phyloP scores from a whole-genome alignment of 2,329 filamentous ascomycete genomes.

The Furcasterigmium sp. region DNA sequence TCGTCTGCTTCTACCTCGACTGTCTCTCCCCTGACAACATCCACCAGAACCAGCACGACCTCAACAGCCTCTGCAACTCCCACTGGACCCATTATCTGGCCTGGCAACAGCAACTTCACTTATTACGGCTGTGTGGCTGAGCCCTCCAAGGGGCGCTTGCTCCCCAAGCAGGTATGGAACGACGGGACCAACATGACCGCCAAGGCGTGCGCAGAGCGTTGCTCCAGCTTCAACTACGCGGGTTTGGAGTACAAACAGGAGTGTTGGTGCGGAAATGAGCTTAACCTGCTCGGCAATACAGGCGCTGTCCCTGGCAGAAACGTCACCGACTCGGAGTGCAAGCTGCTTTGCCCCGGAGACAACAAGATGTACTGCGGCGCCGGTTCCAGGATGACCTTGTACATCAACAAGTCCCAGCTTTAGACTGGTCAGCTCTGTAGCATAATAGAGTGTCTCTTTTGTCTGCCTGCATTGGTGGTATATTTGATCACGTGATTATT shows the following conservation, averaged over 20 bases:
- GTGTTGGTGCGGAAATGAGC: slow-evolving; percentile 27
- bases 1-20: slow-evolving; percentile 1
- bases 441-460: too few relatives aligned
- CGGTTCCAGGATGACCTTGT: slow-evolving; percentile 21
- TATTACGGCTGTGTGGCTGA: slow-evolving; percentile 26
- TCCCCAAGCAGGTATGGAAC: slow-evolving; percentile 20
- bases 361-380: slow-evolving; percentile 23
- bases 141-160: slow-evolving; percentile 22
- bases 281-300: slow-evolving; percentile 20
- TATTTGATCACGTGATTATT: too few relatives aligned
- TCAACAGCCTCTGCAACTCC: slow-evolving; percentile 11
- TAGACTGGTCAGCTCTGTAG: too few relatives aligned
- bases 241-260: slow-evolving; percentile 32
- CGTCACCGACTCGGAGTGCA: slow-evolving; percentile 23
- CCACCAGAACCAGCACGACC: slow-evolving; percentile 5
- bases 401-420: slow-evolving; percentile 16
- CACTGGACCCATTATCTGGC: slow-evolving; percentile 19
- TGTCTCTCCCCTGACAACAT: background rate
- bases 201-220: slow-evolving; percentile 22
- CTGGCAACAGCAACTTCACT: slow-evolving; percentile 28
- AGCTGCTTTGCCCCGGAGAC: slow-evolving; percentile 27
- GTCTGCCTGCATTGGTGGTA: too few relatives aligned
- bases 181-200: slow-evolving; percentile 23
- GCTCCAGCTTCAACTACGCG: slow-evolving; percentile 24
- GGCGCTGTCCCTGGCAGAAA: slow-evolving; percentile 19